A percentile compares a stretch with the other conserved stretches of the same genome.
Evolutionary conservation across 768 basidiomycete species (phyloP).

Genomic region (Podaxis pistillaris): DNA sequence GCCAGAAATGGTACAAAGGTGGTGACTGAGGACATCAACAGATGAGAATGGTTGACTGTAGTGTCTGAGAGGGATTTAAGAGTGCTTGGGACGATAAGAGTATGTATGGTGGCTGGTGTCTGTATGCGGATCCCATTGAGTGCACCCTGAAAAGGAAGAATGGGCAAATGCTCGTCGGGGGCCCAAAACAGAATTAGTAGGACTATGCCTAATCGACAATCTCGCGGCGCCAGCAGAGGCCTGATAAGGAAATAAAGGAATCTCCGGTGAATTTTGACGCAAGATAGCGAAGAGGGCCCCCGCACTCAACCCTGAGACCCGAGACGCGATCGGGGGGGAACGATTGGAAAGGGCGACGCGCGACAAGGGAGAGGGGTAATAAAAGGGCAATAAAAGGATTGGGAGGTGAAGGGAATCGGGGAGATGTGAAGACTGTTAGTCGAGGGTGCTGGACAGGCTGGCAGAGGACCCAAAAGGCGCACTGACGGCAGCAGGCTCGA

Average conservation of each 20-base stretch:
- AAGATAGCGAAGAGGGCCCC: conserved; percentile 15
- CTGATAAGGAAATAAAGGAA: conserved; percentile 23
- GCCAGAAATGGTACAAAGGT: conserved; percentile 3
- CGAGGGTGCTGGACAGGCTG: not conserved
- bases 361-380: not conserved
- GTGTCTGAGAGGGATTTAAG: not conserved
- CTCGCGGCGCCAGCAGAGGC: conserved; percentile 13
- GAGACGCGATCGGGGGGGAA: conserved; percentile 6
- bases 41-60: not conserved
- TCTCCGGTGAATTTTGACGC: conserved; percentile 21
- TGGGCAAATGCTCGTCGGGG: conserved; percentile 22
- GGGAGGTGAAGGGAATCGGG: not conserved
- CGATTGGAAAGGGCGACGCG: not conserved
- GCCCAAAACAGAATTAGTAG: conserved; percentile 22
- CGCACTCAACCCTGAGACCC: conserved; percentile 11
- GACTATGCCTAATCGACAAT: conserved; percentile 24
- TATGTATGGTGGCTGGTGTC: conserved; percentile 6
- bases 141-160: conserved; percentile 26
- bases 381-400: not conserved
- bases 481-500: conserved; percentile 11
- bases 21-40: not conserved
- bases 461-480: not conserved
- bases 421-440: not conserved
- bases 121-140: conserved; percentile 26
- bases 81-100: not conserved